Base-by-base conservation (phyloP, 108 stramenopile genomes). In the Nitzschia sp. region DNA sequence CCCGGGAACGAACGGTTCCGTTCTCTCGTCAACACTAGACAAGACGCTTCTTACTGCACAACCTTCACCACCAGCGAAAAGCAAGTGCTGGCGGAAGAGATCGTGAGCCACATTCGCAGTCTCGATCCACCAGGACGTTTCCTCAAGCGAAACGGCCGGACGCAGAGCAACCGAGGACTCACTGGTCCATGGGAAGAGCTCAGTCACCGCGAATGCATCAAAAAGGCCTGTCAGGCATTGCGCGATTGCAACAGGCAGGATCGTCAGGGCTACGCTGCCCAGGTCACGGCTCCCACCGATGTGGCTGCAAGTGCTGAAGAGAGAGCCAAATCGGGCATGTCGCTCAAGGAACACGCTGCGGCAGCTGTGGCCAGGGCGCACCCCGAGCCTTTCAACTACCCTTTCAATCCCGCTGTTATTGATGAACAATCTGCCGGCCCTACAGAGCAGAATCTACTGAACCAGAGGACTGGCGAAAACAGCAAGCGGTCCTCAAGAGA, bases 1-100 rank as follows among this genome's bases (percentile, higher is more conserved):
- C 73, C 89, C 23, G 92, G 92, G 9, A 90, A 90, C 64, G 83
- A 87, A 63, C 76, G 92, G 31, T 90, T 89, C 58, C 87, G 92
- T 38, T 59, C 87, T 2, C 68, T 93, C 16, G 75, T 90, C 21
- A 85, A 80, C 26, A 78, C 84, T 32, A 67, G 81, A 19, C 60
- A 69, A 67, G 87, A 90, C 60, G 72, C 62, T 2, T 44, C 54
- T 55, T 90, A 93, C 64, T 89, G 87, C 73, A 61, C 78, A 21
- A 41, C 50, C 4, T 89, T 89, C 76, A 71, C 72, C 0, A 79
- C 87, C 31, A 67, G 73, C n/a, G 89, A 93, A 47, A 93, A 93
- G 64, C 68, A 72, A 45, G 87, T 84, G 19, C 77, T 93, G 26
- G 85, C 92, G n/a, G 73, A 79, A 53, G 79, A 89, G 48, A 90